Evolutionary conservation across 495 filamentous ascomycete species (phyloP).

Genomic region (Xylaria curta): DNA sequence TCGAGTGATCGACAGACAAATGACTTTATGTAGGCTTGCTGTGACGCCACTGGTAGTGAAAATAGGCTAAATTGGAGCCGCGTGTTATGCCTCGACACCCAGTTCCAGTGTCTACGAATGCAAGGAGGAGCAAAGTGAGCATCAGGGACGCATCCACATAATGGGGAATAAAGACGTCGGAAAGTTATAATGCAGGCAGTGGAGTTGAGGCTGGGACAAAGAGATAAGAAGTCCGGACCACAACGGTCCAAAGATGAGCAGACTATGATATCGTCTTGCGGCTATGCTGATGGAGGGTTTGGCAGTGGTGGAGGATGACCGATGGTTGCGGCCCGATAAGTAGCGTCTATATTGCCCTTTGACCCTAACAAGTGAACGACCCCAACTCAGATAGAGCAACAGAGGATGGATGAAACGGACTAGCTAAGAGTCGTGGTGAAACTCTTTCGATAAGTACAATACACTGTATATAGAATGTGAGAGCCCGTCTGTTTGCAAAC

Average conservation of each 20-base stretch:
- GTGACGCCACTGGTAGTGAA: constrained; percentile 10
- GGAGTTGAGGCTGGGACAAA: constrained; percentile 11
- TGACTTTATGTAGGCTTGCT: constrained; percentile 11
- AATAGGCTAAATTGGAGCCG: constrained; percentile 26
- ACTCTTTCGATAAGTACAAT: background rate
- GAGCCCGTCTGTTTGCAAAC: background rate
- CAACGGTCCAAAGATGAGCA: constrained; percentile 9
- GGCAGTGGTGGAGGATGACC: constrained; percentile 21
- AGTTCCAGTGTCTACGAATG: constrained; percentile 1
- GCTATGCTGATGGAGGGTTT: constrained; percentile 22
- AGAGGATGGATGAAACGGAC: background rate
- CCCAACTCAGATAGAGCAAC: constrained; percentile 5
- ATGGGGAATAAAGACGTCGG: background rate
- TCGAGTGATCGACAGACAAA: constrained; percentile 11
- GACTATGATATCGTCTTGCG: constrained; percentile 19
- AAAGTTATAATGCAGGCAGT: constrained; percentile 5
- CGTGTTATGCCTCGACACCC: background rate
- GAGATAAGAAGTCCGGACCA: constrained; percentile 25
- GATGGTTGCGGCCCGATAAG: constrained; percentile 29
- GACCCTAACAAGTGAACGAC: constrained; percentile 1
- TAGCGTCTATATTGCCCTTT: constrained; percentile 22
- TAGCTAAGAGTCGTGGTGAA: background rate
- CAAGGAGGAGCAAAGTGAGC: background rate
- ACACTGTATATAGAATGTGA: background rate
- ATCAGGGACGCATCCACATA: constrained; percentile 7